Evolutionary conservation across 208 protist genomes (phyloP), one percentile per base, ranked within the genome.

Genomic region (Naegleria lovaniensis): DNA sequence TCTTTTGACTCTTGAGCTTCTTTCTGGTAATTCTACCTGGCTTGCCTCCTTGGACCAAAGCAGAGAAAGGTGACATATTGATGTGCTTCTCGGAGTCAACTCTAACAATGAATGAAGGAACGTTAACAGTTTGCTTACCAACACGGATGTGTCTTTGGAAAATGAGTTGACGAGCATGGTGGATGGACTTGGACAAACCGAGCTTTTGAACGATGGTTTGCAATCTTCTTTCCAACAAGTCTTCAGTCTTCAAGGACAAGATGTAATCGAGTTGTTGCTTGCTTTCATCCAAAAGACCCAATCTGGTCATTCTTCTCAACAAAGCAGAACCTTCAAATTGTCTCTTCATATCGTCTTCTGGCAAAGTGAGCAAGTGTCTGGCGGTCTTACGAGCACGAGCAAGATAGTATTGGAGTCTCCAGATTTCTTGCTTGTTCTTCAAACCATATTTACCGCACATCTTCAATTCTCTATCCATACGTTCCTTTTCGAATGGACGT

Each of bases 201-300:
- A 96, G 94, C 94, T 99, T 99, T 96, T 99, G 98, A 48, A 99
- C 98, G 88, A 99, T 93, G 58, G 99, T 99, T 96, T 99, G 99
- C 87, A 99, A 99, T 93, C 99, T 98, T 93, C 99, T 98, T 94
- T 99, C 98, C 51, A 99, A 96, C 95, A 99, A 99, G 93, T 99
- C 98, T 88, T 99, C 96, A 85, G 98, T 94, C 92, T 98, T 99
- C 67, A 99, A 97, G 59, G 96, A 97, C 40, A 99, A 98, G 90
- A 99, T 98, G 96, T 99, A 99, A 98, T 99, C 99, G 92, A 99
- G 98, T 93, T 99, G 98, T 95, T 99, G 96, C 96, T 99, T 98
- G 85, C 96, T 95, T 94, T 99, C 98, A 55, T 98, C 96, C 67
- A 99, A 97, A 92, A 99, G 96, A 92, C 99, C 99, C 91, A 99